These are phyloP conservation scores for Yamadazyma scolyti DNA, from an alignment of 805 yeast genomes.

Conservation along the genomic window DNA sequence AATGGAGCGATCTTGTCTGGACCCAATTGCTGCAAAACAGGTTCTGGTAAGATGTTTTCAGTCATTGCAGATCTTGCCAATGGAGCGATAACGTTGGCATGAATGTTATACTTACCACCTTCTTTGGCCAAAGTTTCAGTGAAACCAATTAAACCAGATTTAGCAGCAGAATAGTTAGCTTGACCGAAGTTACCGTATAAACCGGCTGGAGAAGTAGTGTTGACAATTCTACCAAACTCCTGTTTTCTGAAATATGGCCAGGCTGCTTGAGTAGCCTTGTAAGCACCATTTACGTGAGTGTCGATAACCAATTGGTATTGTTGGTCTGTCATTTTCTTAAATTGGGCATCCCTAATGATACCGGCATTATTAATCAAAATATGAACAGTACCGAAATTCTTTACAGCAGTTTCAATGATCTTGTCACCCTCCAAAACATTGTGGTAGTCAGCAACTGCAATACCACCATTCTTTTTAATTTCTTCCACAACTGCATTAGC, in stretches of 20 bases:
- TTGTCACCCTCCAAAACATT: conserved; percentile 82
- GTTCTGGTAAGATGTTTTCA: conserved; percentile 82
- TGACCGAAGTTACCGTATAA: conserved; percentile 96
- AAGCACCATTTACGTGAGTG: conserved; percentile 90
- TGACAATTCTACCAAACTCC: conserved; percentile 81
- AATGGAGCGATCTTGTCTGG: conserved; percentile 93
- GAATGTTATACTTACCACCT: conserved; percentile 80
- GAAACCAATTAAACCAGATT: conserved; percentile 83
- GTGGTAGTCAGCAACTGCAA: conserved; percentile 92
- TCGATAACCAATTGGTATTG: conserved; percentile 77
- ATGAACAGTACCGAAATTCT: conserved; percentile 85
- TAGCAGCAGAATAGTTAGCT: conserved; percentile 92
- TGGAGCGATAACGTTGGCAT: conserved; percentile 87
- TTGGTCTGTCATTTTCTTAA: conserved; percentile 79
- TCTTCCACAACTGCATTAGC: conserved; percentile 91
- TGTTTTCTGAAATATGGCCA: conserved; percentile 89
- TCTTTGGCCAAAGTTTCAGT: conserved; percentile 95
- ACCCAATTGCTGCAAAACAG: conserved; percentile 70
- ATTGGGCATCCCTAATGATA: conserved; percentile 80
- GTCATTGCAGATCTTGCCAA: conserved; percentile 97
- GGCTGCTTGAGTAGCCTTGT: conserved; percentile 78
- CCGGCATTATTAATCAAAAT: conserved; percentile 93
- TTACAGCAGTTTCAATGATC: conserved; percentile 81
- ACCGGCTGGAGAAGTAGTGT: conserved; percentile 98
- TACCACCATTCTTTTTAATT: conserved; percentile 70